phyloP scores from a whole-genome alignment of 495 filamentous ascomycete species.

The Hyaloscypha bicolor region DNA sequence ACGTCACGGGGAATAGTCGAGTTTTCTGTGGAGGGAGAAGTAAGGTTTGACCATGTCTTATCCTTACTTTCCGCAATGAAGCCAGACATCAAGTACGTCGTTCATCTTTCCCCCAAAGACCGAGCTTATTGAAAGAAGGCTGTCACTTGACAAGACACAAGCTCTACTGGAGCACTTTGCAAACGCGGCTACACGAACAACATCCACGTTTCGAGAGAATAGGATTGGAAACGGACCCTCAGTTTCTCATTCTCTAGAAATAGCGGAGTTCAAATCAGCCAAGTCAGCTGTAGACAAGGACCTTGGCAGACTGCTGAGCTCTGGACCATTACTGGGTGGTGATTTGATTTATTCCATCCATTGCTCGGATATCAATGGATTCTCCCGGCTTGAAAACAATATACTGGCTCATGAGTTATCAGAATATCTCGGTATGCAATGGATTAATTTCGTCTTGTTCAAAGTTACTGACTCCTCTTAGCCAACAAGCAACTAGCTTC shows the following conservation, averaged over 20 bases:
- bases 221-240: constrained; percentile 18
- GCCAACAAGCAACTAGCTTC: constrained; percentile 21
- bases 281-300: constrained; percentile 25
- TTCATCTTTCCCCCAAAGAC: neutral
- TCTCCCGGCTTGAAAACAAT: constrained; percentile 23
- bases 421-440: constrained; percentile 22
- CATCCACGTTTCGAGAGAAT: constrained; percentile 19
- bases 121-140: constrained; percentile 10
- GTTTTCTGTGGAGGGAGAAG: constrained; percentile 14
- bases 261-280: constrained; percentile 23
- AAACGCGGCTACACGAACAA: constrained; percentile 14
- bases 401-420: constrained; percentile 29
- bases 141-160: constrained; percentile 18
- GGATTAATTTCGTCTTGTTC: neutral
- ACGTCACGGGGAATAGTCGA: constrained; percentile 1
- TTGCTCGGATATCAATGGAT: constrained; percentile 26
- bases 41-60: constrained; percentile 25
- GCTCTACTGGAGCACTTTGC: constrained; percentile 22
- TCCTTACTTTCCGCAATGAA: constrained; percentile 12
- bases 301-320: constrained; percentile 16
- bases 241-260: constrained; percentile 20
- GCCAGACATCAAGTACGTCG: constrained; percentile 23
- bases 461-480: neutral
- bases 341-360: constrained; percentile 23
- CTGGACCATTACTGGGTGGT: neutral